These are phyloP conservation scores for Tuber brumale DNA, from an alignment of 495 filamentous ascomycete species.

Conservation along the genomic window DNA sequence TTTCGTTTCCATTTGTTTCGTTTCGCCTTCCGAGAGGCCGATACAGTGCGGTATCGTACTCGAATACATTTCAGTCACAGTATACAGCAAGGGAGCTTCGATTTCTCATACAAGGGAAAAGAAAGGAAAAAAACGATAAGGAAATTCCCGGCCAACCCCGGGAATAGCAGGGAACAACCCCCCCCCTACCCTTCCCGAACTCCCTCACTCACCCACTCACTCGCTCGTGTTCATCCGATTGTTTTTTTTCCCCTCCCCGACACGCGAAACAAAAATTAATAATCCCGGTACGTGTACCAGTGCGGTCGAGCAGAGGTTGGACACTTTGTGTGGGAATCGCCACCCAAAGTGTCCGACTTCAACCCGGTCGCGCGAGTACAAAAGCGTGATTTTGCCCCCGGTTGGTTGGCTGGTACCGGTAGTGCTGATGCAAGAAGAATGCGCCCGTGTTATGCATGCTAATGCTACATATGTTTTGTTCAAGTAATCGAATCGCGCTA, in stretches of 20 bases:
- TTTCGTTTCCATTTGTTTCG: neutral
- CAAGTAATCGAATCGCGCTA: neutral
- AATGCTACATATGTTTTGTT: neutral
- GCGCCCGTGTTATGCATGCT: neutral
- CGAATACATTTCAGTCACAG: no score
- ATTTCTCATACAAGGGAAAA: neutral
- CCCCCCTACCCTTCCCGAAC: neutral
- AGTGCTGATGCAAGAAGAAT: neutral
- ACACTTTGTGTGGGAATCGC: neutral
- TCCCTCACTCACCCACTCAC: slow-evolving; percentile 3
- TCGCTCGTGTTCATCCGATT: neutral
- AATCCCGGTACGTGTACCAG: neutral
- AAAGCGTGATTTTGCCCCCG: neutral
- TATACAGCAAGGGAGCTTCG: no score
- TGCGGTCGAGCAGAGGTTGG: neutral
- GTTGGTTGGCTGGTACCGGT: neutral
- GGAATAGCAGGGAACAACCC: neutral
- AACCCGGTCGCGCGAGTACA: neutral
- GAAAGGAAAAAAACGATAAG: neutral
- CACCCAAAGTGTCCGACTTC: neutral
- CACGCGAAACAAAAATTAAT: neutral
- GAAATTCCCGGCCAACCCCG: slow-evolving; percentile 1
- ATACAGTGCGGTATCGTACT: neutral
- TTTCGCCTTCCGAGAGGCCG: neutral
- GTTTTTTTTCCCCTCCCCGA: neutral